Base-by-base conservation (phyloP, 2,329 filamentous ascomycete species). In the Aspergillus bombycis region DNA sequence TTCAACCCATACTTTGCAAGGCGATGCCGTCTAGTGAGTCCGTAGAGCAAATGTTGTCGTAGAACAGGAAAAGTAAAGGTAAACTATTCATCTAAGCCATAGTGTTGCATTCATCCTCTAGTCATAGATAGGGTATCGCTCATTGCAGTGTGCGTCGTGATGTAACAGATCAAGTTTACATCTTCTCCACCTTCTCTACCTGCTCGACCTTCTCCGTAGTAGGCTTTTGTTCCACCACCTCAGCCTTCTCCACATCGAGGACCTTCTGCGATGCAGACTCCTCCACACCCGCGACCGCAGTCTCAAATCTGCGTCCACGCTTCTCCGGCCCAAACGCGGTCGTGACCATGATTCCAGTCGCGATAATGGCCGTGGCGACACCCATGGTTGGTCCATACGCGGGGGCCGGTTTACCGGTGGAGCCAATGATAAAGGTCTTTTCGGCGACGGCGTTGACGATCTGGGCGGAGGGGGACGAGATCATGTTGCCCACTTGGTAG, bases 381-480 rank as follows among this genome's bases (percentile, higher is more conserved):
- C 85, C 91, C 91, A 93, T 94, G 19, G 86, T 86, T 0, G 89
- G 90, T 0, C 90, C 91, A 68, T 93, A 93, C 0, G 89, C 89
- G 57, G 91, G 86, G 1, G 88, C 90, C 4, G 73, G 75, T 61
- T 87, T 75, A 3, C 90, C 90, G 11, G 81, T 79, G 7, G 74
- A 72, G 46, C 83, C 81, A 0, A 77, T 86, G 53, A 93, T 81
- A 45, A 83, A 84, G 38, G 83, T 83, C 52, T 80, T 84, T 71
- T 93, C 90, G 1, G 91, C 84, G 57, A 93, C 84, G 14, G 89
- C 89, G 64, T 93, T 92, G 73, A 93, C 89, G 55, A 94, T 93
- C 75, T 93, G 91, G 0, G 91, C 88, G 0, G 87, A 89, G 19
- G 89, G 94, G 5, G 73, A 75, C n/a, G 72, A 74, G 43, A 74